These are phyloP conservation scores for Corchorus capsularis DNA, from an alignment of 345 rosid genomes.

Conservation along the genomic window DNA sequence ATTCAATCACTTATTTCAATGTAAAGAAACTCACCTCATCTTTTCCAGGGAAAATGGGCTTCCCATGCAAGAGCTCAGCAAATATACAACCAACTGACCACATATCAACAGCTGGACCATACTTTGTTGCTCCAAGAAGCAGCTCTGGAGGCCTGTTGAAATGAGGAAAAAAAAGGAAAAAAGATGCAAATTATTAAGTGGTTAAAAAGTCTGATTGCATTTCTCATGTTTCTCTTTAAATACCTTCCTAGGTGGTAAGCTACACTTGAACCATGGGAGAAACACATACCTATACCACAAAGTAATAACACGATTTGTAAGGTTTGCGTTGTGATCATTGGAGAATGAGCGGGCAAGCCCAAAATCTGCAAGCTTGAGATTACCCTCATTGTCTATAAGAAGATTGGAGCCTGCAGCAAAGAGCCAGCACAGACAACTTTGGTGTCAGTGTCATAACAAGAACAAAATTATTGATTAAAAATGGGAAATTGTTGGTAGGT, in stretches of 20 bases:
- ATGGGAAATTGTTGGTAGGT: not conserved
- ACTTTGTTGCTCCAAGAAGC: conserved; percentile 92
- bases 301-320: conserved; percentile 92
- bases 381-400: conserved; percentile 89
- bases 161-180: conserved; percentile 7
- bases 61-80: conserved; percentile 91
- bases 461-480: not conserved
- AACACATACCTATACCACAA: conserved; percentile 84
- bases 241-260: not conserved
- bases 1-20: not conserved
- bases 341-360: conserved; percentile 91
- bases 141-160: conserved; percentile 87
- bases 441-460: not conserved
- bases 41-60: conserved; percentile 91
- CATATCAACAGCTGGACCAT: conserved; percentile 96
- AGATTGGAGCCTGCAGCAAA: conserved; percentile 85
- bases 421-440: conserved; percentile 15
- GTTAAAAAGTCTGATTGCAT: not conserved
- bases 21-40: conserved; percentile 63
- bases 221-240: not conserved
- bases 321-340: conserved; percentile 68
- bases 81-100: conserved; percentile 98
- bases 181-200: not conserved
- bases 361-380: conserved; percentile 93
- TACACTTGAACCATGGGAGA: not conserved